Conservation (phyloP, 331 rosid species). For the Acacia concinna region DNA sequence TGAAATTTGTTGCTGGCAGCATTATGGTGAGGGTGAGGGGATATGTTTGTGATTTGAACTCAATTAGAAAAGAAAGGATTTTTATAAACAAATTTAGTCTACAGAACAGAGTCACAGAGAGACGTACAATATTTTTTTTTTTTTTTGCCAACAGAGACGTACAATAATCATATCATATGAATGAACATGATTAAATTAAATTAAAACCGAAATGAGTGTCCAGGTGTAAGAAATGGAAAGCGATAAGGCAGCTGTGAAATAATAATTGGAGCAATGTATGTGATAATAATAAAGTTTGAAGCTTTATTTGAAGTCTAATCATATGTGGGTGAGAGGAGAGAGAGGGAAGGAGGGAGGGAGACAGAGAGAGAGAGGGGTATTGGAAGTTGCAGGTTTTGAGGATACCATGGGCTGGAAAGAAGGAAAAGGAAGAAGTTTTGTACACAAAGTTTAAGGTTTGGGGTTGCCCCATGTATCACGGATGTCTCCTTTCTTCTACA, state of each 20-base stretch:
- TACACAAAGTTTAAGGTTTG: neutral
- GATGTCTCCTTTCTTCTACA: neutral
- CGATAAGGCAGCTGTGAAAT: neutral
- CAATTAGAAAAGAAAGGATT: neutral
- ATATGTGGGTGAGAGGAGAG: too few species aligned
- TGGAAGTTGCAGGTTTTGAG: neutral
- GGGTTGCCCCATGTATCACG: neutral
- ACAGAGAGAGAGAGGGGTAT: neutral
- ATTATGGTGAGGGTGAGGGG: neutral
- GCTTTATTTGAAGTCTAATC: neutral
- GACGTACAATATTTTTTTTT: neutral
- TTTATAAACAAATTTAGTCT: neutral
- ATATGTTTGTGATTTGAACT: neutral
- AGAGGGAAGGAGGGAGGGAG: too few species aligned
- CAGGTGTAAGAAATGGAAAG: neutral
- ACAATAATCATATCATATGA: neutral
- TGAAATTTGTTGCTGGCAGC: neutral
- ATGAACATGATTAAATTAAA: neutral
- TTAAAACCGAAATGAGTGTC: neutral
- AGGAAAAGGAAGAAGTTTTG: neutral
- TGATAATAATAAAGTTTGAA: neutral
- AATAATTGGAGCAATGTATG: neutral
- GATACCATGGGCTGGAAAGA: slow-evolving; percentile 4
- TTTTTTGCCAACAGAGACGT: too few species aligned
- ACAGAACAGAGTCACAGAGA: neutral